phyloP scores from a whole-genome alignment of 129 eudicot species.

The Flaveria sonorensis region DNA sequence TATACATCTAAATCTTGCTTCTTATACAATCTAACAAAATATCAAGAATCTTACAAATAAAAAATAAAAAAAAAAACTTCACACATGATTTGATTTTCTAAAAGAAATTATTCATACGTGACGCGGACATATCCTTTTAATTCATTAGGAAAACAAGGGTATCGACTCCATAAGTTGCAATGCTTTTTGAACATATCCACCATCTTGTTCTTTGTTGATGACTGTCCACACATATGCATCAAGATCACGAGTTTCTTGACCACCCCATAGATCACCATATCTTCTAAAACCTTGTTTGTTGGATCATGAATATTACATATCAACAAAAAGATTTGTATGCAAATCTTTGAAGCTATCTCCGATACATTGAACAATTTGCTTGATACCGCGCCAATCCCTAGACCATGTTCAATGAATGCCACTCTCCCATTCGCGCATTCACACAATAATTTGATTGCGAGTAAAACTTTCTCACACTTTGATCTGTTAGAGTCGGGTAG shows the following conservation, averaged over 20 bases:
- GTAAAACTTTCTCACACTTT: conserved; percentile 49
- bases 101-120: conserved; percentile 16
- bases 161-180: conserved; percentile 49
- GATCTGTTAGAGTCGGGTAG: conserved; percentile 54
- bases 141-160: conserved; percentile 68
- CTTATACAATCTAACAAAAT: background rate
- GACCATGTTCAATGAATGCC: conserved; percentile 54
- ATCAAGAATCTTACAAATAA: background rate
- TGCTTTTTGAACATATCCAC: conserved; percentile 49
- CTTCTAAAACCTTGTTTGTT: conserved; percentile 54
- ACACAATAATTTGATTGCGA: conserved; percentile 49
- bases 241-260: conserved; percentile 55
- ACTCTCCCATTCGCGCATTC: conserved; percentile 58
- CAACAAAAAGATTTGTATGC: conserved; percentile 54
- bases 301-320: conserved; percentile 50
- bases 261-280: conserved; percentile 53
- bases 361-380: conserved; percentile 57
- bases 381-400: conserved; percentile 52
- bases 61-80: background rate
- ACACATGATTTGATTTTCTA: background rate
- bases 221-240: conserved; percentile 48
- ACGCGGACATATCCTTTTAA: conserved; percentile 28
- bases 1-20: background rate
- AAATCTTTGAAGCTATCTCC: conserved; percentile 36
- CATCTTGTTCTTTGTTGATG: conserved; percentile 53